Evolutionary conservation across 768 basidiomycete species (phyloP).

Genomic region (Mrakia blollopis): DNA sequence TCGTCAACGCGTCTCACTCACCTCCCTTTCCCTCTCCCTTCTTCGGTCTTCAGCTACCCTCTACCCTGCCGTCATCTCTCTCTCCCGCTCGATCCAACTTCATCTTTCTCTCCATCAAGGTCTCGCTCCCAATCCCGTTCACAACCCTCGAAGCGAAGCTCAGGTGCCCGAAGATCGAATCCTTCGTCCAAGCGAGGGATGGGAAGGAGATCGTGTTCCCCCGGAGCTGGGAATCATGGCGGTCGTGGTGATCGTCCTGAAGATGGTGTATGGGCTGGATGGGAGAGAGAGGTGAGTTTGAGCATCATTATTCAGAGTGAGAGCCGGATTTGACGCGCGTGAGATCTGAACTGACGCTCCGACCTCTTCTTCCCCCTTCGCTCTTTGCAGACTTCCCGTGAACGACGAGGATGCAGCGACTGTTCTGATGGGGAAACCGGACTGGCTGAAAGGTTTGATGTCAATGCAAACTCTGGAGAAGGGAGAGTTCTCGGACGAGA

Average conservation of each 20-base stretch:
- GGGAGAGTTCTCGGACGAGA: slow-evolving; percentile 9
- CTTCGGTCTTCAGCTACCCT: slow-evolving; percentile 35
- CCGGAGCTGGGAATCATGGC: slow-evolving; percentile 63
- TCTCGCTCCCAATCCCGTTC: slow-evolving; percentile 38
- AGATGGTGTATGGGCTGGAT: slow-evolving; percentile 81
- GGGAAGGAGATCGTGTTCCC: slow-evolving; percentile 61
- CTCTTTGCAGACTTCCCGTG: slow-evolving; percentile 39
- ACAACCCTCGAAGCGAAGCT: slow-evolving; percentile 56
- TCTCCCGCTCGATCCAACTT: slow-evolving; percentile 35
- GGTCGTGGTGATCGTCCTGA: slow-evolving; percentile 63
- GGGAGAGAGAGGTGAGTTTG: slow-evolving; percentile 56
- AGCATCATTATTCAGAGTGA: neutral
- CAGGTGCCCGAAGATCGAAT: slow-evolving; percentile 40
- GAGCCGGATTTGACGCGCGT: neutral
- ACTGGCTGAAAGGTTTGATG: slow-evolving; percentile 48
- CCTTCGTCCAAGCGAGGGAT: slow-evolving; percentile 45
- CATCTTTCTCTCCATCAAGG: slow-evolving; percentile 35
- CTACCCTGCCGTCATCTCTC: slow-evolving; percentile 34
- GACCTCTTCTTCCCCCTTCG: neutral
- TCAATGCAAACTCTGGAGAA: slow-evolving; percentile 47
- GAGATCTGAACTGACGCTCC: neutral
- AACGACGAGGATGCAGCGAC: slow-evolving; percentile 55
- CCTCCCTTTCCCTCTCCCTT: neutral
- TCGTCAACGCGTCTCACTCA: neutral
- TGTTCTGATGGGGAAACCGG: slow-evolving; percentile 54